A percentile compares a stretch with the other conserved stretches of the same genome.
Conservation (phyloP, 345 rosid genomes). For the Arabidopsis suecica region DNA sequence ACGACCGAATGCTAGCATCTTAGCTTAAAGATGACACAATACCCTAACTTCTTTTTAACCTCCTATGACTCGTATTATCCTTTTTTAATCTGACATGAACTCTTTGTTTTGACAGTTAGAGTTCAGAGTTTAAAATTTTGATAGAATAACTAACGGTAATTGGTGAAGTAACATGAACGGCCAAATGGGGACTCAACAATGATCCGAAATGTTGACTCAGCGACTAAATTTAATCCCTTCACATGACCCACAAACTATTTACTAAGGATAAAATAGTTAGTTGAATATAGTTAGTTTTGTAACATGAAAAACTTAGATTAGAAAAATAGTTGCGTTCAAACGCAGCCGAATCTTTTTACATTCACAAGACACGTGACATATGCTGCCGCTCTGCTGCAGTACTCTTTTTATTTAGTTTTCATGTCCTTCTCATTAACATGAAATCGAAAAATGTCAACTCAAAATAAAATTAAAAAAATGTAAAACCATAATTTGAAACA, state of each 20-base stretch:
- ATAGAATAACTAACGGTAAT: not conserved
- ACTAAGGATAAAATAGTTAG: not conserved
- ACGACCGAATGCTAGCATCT: not conserved
- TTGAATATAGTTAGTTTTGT: not conserved
- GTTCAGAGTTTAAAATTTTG: not conserved
- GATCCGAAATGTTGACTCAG: slow-evolving; percentile 18
- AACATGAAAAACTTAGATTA: slow-evolving; percentile 7
- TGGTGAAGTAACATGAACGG: too few species aligned
- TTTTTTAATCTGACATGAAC: not conserved
- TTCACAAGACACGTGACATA: slow-evolving; percentile 31
- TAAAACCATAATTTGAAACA: not conserved
- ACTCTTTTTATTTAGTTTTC: slow-evolving; percentile 17
- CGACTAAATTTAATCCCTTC: not conserved
- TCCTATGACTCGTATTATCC: not conserved
- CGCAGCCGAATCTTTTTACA: slow-evolving; percentile 38
- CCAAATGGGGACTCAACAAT: not conserved
- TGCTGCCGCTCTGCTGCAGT: slow-evolving; percentile 15
- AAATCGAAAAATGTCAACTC: not conserved
- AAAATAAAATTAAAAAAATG: not conserved
- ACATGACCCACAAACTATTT: not conserved
- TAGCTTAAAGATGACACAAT: not conserved
- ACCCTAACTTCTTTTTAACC: not conserved
- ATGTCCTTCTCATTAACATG: not conserved
- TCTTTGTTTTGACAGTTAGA: not conserved
- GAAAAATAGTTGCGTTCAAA: slow-evolving; percentile 33